phyloP scores from a whole-genome alignment of 2,329 filamentous ascomycete genomes.

The Diaporthe sp. region DNA sequence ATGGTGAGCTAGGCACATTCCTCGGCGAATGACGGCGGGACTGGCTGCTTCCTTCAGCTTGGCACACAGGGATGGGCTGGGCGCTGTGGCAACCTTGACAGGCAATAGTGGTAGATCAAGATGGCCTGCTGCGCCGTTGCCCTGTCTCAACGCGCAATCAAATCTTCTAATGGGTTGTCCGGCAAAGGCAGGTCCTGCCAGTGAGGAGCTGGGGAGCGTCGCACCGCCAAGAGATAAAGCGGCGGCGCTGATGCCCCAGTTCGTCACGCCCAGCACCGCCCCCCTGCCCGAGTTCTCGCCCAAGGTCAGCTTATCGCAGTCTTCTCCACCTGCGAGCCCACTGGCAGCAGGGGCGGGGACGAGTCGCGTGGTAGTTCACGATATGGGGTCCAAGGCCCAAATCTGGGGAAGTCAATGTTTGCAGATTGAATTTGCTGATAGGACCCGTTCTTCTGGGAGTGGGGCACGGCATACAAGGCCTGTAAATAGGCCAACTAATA shows the following conservation, averaged over 20 bases:
- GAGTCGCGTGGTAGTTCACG: constrained; percentile 21
- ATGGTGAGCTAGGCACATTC: constrained; percentile 27
- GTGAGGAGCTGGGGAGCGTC: constrained; percentile 16
- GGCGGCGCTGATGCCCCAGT: constrained; percentile 29
- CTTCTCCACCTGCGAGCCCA: constrained; percentile 29
- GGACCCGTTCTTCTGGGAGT: constrained; percentile 12
- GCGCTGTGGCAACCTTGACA: constrained; percentile 20
- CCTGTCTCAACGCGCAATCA: constrained; percentile 33
- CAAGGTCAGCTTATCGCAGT: constrained; percentile 28
- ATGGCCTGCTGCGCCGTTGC: neutral
- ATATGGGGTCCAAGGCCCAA: constrained; percentile 1
- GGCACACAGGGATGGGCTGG: constrained; percentile 24
- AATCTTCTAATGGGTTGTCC: constrained; percentile 4
- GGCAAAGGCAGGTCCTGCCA: constrained; percentile 26
- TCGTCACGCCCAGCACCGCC: constrained; percentile 25
- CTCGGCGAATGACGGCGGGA: constrained; percentile 18
- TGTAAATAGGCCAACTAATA: neutral
- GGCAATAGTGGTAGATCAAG: constrained; percentile 2
- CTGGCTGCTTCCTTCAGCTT: constrained; percentile 28
- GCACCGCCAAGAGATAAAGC: constrained; percentile 32
- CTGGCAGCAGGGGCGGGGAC: constrained; percentile 2
- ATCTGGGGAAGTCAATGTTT: constrained; percentile 14
- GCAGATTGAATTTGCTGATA: constrained; percentile 23
- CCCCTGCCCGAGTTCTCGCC: neutral
- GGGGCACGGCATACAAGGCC: neutral